Base-by-base conservation (phyloP, 495 filamentous ascomycete genomes). In the Sordaria brevicollis region DNA sequence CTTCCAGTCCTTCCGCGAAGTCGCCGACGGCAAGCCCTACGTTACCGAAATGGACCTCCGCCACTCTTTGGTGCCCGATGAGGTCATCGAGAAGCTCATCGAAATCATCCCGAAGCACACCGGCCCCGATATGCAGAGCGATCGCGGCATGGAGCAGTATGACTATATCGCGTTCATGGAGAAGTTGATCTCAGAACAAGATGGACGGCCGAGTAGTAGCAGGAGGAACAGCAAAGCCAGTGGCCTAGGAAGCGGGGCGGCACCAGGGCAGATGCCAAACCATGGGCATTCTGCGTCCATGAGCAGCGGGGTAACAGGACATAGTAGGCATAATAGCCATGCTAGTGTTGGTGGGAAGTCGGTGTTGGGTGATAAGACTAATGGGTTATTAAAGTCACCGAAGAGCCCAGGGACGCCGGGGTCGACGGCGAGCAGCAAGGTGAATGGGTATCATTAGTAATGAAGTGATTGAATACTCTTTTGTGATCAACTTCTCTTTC, bases 21-120 rank as follows among this genome's bases (percentile, higher is more conserved):
- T 99, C 33, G 95, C 95, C 13, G 95, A 99, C 84, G 96, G 96
- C 57, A 99, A 98, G 83, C 93, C 95, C 17, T 99, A 97, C 79
- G 95, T 99, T 13, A 99, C 95, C 11, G 95, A 99, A 82, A 89
- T 99, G 78, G 95, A 99, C 79, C 88, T 99, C 41, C 87, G 93
- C 69, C 96, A 97, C 80, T 93, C 90, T 31, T 87, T 99, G 21
- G 94, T 99, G 31, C 94, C 95, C 0, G 96, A 98, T 74, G 93
- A 97, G 67, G 88, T 98, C 54, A 96, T 98, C 69, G 94, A 97
- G 66, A 90, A 97, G 76, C 85, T 99, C 17, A 86, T 95, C 68
- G 85, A 90, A 76, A 92, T 91, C 38, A 95, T 98, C 84, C 96
- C 95, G 4, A 73, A 78, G 62, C 93, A 96, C 75, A 84, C 84